Conservation (phyloP, 2,329 filamentous ascomycete species). For the Diaporthe sp. region DNA sequence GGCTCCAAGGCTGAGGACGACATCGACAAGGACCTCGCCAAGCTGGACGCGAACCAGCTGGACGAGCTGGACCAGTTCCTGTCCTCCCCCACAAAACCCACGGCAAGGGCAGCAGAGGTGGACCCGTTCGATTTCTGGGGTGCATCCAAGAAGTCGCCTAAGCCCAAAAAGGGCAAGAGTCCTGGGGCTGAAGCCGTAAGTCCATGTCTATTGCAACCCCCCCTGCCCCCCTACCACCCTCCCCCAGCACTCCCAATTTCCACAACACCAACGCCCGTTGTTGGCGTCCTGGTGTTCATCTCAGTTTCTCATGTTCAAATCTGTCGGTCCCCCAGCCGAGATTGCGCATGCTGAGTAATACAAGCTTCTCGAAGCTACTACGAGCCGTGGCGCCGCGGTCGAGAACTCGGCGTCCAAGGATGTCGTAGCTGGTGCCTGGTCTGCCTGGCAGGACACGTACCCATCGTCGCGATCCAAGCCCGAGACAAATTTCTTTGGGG, state of each 20-base stretch:
- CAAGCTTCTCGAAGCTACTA: conserved; percentile 60
- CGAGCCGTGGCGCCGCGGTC: conserved; percentile 45
- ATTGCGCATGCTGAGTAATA: conserved; percentile 65
- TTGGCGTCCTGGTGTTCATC: conserved; percentile 32
- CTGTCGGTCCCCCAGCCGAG: conserved; percentile 50
- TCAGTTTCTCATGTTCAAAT: conserved; percentile 36
- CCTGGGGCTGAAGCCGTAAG: conserved; percentile 49
- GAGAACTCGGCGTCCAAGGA: conserved; percentile 32
- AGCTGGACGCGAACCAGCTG: conserved; percentile 41
- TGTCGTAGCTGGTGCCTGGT: conserved; percentile 39
- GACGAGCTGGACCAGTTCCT: conserved; percentile 47
- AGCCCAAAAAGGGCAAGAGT: conserved; percentile 54
- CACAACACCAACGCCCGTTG: conserved; percentile 30
- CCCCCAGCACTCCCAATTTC: conserved; percentile 41
- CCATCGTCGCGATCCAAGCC: conserved; percentile 54
- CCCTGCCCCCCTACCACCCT: conserved; percentile 37
- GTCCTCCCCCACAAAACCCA: conserved; percentile 30
- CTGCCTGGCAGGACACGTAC: conserved; percentile 54
- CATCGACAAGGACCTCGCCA: conserved; percentile 44
- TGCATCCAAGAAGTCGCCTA: conserved; percentile 58
- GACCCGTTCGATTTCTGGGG: conserved; percentile 72
- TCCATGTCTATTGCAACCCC: conserved; percentile 35
- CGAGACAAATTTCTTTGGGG: conserved; percentile 40
- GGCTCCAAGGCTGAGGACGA: conserved; percentile 37
- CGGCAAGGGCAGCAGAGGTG: conserved; percentile 45